These are phyloP conservation scores for sorghum (Sorghum bicolor) DNA, from an alignment of 176 grass and related monocot species.

Conservation along the genomic window Sorghum_bicolor_NCBIv3 NC_012875.2:47058001-47058500, in stretches of 20 bases:
- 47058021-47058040: background rate
- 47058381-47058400: background rate
- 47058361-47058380: conserved; percentile 15
- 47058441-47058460: no score
- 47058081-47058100: background rate
- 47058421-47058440: background rate
- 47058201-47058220: conserved; percentile 49
- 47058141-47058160: background rate
- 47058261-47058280: background rate
- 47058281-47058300: background rate
- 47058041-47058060: background rate
- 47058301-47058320: background rate
- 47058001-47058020: background rate
- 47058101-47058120: conserved; percentile 10
- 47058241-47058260: background rate
- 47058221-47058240: conserved; percentile 42
- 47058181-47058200: background rate
- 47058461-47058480: background rate
- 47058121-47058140: conserved; percentile 38
- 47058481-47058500: background rate
- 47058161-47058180: background rate
- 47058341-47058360: background rate
- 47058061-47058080: conserved; percentile 15
- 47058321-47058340: background rate
- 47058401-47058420: background rate